A percentile compares a stretch with the other conserved stretches of the same genome.
These are phyloP conservation scores for Viola odorata DNA, from an alignment of 345 rosid species.

Conservation along the genomic window DNA sequence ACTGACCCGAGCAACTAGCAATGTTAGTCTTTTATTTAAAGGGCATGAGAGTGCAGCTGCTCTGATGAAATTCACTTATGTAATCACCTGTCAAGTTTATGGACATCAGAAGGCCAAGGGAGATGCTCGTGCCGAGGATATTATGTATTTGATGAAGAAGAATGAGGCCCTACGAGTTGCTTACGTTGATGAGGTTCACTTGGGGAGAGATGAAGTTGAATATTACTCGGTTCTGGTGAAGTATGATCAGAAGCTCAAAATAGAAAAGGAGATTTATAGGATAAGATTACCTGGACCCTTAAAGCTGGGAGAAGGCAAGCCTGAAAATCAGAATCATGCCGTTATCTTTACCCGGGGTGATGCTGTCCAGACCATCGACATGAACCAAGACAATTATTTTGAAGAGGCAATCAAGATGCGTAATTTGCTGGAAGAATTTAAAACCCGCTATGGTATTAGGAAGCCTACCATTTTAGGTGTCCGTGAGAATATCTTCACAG, in stretches of 20 bases:
- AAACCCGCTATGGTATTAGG: slow-evolving; percentile 59
- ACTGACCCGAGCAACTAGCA: slow-evolving; percentile 47
- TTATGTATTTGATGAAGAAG: slow-evolving; percentile 58
- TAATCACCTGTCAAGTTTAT: slow-evolving; percentile 75
- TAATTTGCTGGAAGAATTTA: slow-evolving; percentile 82
- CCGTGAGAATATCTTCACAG: slow-evolving; percentile 84
- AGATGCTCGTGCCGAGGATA: slow-evolving; percentile 76
- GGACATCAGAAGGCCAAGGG: slow-evolving; percentile 67
- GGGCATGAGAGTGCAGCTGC: slow-evolving; percentile 81
- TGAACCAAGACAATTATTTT: slow-evolving; percentile 90
- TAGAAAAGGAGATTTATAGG: slow-evolving; percentile 84
- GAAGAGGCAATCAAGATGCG: slow-evolving; percentile 95
- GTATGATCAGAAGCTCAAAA: slow-evolving; percentile 57
- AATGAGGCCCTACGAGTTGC: slow-evolving; percentile 89
- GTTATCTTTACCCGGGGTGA: slow-evolving; percentile 91
- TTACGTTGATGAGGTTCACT: slow-evolving; percentile 68
- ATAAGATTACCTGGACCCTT: slow-evolving; percentile 84
- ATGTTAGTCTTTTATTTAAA: slow-evolving; percentile 60
- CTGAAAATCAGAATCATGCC: slow-evolving; percentile 97
- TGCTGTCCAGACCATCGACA: slow-evolving; percentile 90
- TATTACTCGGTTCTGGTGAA: slow-evolving; percentile 83
- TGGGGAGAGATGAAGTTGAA: slow-evolving; percentile 49
- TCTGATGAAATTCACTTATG: slow-evolving; percentile 84
- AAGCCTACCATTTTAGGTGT: slow-evolving; percentile 86
- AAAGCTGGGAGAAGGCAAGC: slow-evolving; percentile 93